phyloP scores from a whole-genome alignment of 331 rosid genomes.

The Quercus lobata region DNA sequence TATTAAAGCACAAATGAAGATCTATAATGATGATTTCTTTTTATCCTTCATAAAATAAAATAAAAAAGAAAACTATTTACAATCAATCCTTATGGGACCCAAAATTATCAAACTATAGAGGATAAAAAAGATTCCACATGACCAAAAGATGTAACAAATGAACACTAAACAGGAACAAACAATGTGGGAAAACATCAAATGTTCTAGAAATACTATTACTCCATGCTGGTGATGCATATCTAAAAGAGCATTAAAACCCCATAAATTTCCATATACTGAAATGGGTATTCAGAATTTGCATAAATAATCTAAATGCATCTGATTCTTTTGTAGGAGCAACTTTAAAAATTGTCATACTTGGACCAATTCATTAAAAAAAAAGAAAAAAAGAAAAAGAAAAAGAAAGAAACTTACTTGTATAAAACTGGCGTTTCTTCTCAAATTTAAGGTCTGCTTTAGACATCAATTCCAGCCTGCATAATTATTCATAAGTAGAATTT shows the following conservation, averaged over 20 bases:
- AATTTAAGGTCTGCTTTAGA: slow-evolving; percentile 26
- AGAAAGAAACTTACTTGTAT: slow-evolving; percentile 22
- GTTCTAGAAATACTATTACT: not conserved
- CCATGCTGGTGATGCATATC: too few species aligned
- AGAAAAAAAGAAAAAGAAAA: too few species aligned
- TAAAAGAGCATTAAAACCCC: too few species aligned
- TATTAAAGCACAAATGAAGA: too few species aligned
- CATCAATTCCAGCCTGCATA: slow-evolving; percentile 25
- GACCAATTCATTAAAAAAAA: too few species aligned
- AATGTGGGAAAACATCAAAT: not conserved
- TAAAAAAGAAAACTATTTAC: not conserved
- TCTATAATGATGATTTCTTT: too few species aligned
- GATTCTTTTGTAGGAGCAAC: too few species aligned
- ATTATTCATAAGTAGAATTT: not conserved
- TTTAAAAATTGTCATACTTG: not conserved
- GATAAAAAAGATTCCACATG: not conserved
- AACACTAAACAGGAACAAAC: not conserved
- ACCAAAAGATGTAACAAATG: not conserved
- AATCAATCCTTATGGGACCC: not conserved
- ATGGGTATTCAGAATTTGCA: not conserved
- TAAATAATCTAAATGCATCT: not conserved
- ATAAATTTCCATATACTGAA: too few species aligned
- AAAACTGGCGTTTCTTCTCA: slow-evolving; percentile 41
- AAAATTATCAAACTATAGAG: not conserved
- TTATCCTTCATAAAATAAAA: too few species aligned